Conservation (phyloP, 176 grass and related monocot species). For the Dactylis glomerata region DNA sequence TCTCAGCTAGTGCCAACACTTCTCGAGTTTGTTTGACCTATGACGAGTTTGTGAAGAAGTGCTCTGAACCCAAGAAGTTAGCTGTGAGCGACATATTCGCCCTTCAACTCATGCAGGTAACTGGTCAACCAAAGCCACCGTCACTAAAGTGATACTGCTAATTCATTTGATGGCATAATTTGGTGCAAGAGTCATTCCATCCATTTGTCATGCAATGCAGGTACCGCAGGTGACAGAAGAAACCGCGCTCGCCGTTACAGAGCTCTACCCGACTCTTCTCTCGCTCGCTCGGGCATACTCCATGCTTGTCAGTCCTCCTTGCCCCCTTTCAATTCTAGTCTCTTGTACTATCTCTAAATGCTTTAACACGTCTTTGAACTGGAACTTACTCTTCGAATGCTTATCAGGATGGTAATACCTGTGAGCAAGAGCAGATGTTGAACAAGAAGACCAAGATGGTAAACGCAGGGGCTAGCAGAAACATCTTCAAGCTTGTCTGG, state of each 20-base stretch:
- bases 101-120: slow-evolving; percentile 99
- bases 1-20: slow-evolving; percentile 29
- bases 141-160: background rate
- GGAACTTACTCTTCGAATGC: background rate
- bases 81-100: slow-evolving; percentile 82
- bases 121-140: background rate
- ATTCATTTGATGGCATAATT: slow-evolving; percentile 24
- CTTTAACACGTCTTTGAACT: background rate
- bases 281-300: slow-evolving; percentile 69
- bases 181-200: background rate
- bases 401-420: slow-evolving; percentile 60
- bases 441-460: slow-evolving; percentile 54
- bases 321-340: background rate
- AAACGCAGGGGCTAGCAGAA: slow-evolving; percentile 61
- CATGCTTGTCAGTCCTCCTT: slow-evolving; percentile 44
- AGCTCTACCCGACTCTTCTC: slow-evolving; percentile 61
- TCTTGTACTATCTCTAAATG: background rate
- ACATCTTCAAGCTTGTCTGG: slow-evolving; percentile 82
- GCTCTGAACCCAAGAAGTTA: slow-evolving; percentile 60
- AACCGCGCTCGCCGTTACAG: slow-evolving; percentile 54
- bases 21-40: slow-evolving; percentile 56
- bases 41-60: slow-evolving; percentile 62
- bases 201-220: slow-evolving; percentile 33
- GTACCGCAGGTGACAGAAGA: slow-evolving; percentile 92
- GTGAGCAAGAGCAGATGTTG: slow-evolving; percentile 72